A percentile compares a stretch with the other conserved stretches of the same genome.
phyloP scores from a whole-genome alignment of 1,284 basidiomycete species.

The Cutaneotrichosporon daszewskae region DNA sequence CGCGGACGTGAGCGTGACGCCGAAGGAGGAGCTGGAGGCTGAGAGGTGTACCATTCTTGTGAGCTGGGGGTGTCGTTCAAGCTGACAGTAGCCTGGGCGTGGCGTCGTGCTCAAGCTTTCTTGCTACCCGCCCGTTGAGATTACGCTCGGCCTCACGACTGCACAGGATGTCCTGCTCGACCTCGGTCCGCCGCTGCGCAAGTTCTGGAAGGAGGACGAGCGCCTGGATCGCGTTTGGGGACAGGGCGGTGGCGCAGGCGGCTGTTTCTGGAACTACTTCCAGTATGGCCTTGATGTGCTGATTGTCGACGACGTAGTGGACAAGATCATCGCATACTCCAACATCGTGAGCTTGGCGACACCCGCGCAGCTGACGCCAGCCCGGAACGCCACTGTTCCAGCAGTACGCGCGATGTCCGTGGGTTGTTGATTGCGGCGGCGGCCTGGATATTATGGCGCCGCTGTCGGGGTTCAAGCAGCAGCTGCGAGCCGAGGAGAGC shows the following conservation, averaged over 20 bases:
- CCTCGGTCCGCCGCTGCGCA: constrained; percentile 67
- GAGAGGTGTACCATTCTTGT: constrained; percentile 20
- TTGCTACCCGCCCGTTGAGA: constrained; percentile 48
- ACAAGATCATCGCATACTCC: constrained; percentile 76
- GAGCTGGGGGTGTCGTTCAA: background rate
- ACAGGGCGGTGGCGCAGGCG: background rate
- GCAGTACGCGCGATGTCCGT: constrained; percentile 79
- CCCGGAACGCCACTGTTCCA: constrained; percentile 82
- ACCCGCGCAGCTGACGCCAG: constrained; percentile 47
- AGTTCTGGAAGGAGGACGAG: constrained; percentile 80
- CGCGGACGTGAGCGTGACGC: constrained; percentile 21
- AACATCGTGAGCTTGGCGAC: constrained; percentile 61
- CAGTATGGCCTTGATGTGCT: constrained; percentile 80
- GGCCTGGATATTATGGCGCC: constrained; percentile 25
- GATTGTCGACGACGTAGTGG: constrained; percentile 63
- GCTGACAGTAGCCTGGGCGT: constrained; percentile 57
- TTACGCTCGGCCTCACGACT: constrained; percentile 71
- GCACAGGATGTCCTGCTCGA: constrained; percentile 73
- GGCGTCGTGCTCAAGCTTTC: constrained; percentile 65
- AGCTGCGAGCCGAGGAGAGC: background rate
- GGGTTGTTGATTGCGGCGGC: constrained; percentile 56
- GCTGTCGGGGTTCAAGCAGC: constrained; percentile 19
- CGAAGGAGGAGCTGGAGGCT: constrained; percentile 43
- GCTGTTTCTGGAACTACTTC: constrained; percentile 78
- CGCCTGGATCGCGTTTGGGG: constrained; percentile 55